Conservation (phyloP, 75 land plant species). For the Ceratopteris richardii region DNA sequence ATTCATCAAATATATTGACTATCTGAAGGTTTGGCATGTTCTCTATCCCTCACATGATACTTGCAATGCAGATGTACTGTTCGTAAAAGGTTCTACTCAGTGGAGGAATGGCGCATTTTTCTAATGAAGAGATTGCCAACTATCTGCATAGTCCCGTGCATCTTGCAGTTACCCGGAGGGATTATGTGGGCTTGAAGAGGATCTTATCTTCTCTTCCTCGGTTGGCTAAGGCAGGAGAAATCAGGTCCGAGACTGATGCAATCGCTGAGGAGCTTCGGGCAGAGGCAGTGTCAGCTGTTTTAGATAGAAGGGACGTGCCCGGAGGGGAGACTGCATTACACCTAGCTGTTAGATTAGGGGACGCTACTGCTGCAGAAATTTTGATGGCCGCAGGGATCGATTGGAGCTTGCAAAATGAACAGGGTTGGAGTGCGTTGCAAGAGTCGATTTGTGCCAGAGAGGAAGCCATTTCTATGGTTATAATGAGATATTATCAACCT, state of each 20-base stretch:
- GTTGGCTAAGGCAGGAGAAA: conserved; percentile 33
- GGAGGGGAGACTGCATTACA: conserved; percentile 60
- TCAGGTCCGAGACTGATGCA: conserved; percentile 38
- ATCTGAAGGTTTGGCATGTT: too few species aligned
- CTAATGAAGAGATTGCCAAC: conserved; percentile 11
- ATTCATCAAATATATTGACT: too few species aligned
- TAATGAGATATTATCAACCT: conserved; percentile 63
- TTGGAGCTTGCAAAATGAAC: conserved; percentile 65
- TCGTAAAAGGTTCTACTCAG: too few species aligned
- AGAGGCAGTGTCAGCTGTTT: conserved; percentile 45
- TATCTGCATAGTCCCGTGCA: conserved; percentile 68
- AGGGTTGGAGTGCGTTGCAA: conserved; percentile 69
- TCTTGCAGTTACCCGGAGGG: conserved; percentile 35
- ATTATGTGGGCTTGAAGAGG: conserved; percentile 36
- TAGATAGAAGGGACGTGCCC: conserved; percentile 68
- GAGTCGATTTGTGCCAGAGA: conserved; percentile 58
- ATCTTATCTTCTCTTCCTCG: conserved; percentile 41
- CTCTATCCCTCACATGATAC: too few species aligned
- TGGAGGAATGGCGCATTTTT: conserved; percentile 2
- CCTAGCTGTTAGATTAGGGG: conserved; percentile 50
- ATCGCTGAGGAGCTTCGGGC: conserved; percentile 49
- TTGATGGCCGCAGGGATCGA: conserved; percentile 63
- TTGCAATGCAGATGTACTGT: too few species aligned
- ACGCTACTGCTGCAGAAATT: conserved; percentile 37
- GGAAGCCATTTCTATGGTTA: conserved; percentile 54